A percentile compares a stretch with the other conserved stretches of the same genome.
These are phyloP conservation scores for Solanum ossicruentum DNA, from an alignment of 257 asterid genomes.

Conservation along the genomic window DNA sequence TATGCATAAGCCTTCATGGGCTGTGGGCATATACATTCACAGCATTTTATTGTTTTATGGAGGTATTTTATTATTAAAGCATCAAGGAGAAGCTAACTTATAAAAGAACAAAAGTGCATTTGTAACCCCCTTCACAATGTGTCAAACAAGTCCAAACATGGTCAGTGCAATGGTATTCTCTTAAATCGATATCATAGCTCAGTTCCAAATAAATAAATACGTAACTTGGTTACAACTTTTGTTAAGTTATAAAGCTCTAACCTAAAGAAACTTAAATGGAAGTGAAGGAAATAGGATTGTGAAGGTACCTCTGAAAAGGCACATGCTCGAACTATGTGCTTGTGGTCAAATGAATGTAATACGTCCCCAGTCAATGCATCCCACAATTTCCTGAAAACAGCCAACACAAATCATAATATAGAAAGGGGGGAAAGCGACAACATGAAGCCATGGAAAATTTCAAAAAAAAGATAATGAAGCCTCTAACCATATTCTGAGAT, in stretches of 20 bases:
- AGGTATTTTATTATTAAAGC: neutral
- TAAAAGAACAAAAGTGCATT: neutral
- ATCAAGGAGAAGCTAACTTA: neutral
- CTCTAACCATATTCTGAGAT: neutral
- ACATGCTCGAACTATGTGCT: slow-evolving; percentile 94
- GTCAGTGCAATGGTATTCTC: neutral
- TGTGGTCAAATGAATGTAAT: slow-evolving; percentile 90
- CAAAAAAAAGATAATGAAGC: neutral
- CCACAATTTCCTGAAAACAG: slow-evolving; percentile 79
- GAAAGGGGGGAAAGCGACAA: neutral
- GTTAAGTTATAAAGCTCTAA: neutral
- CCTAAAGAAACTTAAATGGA: neutral
- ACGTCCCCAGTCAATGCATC: slow-evolving; percentile 94
- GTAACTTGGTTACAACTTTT: neutral
- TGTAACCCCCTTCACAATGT: neutral
- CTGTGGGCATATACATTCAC: neutral
- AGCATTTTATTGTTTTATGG: neutral
- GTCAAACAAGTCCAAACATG: neutral
- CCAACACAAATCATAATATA: slow-evolving; percentile 1
- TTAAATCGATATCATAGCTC: neutral
- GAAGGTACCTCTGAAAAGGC: slow-evolving; percentile 81
- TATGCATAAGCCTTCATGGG: neutral
- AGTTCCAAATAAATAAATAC: too few species aligned
- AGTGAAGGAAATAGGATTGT: neutral
- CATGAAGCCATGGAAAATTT: neutral